Base-by-base conservation (phyloP, 2,329 filamentous ascomycete species). In the Paracorniculantispora psalliotae region DNA sequence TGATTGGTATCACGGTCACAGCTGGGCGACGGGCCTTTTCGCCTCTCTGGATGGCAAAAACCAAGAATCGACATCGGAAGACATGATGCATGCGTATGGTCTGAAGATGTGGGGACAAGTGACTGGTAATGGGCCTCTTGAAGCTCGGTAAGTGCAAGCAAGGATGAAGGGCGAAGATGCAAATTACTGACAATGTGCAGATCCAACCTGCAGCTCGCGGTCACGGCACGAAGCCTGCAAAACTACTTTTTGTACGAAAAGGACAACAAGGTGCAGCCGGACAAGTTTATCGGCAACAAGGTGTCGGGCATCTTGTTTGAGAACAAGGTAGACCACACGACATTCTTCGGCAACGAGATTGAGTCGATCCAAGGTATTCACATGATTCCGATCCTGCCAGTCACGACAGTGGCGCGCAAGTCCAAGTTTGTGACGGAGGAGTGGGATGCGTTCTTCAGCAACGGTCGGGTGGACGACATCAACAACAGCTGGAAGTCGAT, bases 1-100 rank as follows among this genome's bases (percentile, higher is more conserved):
- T 68, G 94, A 97, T 73, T 97, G 91, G 91, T 97, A 87, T 72
- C 86, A 96, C 68, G 94, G 93, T 2, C 94, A 97, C 78, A 92
- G 88, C 60, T 97, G 93, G 91, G 93, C 93, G 2, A 91, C 91
- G 58, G 90, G 90, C 1, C 74, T 93, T 5, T 90, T 85, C 66
- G 83, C 89, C 62, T 80, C 82, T 39, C 77, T 77, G 58, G 89
- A 93, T 70, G 90, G 90, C 61, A 92, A 92, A 75, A 85, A 93
- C 70, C 83, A 92, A 74, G 94, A 97, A 72, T 94, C 90, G 30
- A 91, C 88, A 48, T 93, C 90, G 0, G 93, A 97, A 74, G 94
- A 97, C 72, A 85, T 86, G 63, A 92, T 97, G 85, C 87, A 89
- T 61, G 84, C 86, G 7, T 96, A 94, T 72, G 91, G 89, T 0